These are phyloP conservation scores for Arabis hirsuta DNA, from an alignment of 345 rosid genomes.

Conservation along the genomic window DNA sequence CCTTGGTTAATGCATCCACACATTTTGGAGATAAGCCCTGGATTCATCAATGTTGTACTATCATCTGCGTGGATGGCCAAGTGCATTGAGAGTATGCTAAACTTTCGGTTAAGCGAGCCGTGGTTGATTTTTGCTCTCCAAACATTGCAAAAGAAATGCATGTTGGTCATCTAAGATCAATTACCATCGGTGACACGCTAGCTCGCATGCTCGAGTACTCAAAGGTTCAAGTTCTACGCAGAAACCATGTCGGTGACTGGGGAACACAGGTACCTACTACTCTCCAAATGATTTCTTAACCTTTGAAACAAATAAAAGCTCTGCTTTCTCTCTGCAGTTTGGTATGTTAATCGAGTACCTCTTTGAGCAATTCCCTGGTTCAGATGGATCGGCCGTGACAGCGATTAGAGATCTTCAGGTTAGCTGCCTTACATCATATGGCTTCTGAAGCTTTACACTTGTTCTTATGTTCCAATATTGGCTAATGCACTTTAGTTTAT, in stretches of 20 bases:
- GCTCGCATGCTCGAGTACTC: slow-evolving; percentile 97
- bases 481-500: too few relatives aligned
- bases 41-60: slow-evolving; percentile 78
- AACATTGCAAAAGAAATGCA: slow-evolving; percentile 99
- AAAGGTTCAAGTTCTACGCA: slow-evolving; percentile 81
- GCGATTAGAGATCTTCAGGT: slow-evolving; percentile 97
- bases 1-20: slow-evolving; percentile 62
- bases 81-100: slow-evolving; percentile 78
- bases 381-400: slow-evolving; percentile 64
- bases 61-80: slow-evolving; percentile 83
- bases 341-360: slow-evolving; percentile 96
- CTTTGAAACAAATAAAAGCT: slow-evolving; percentile 12
- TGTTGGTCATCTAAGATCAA: slow-evolving; percentile 95
- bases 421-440: slow-evolving; percentile 36
- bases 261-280: slow-evolving; percentile 83
- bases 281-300: slow-evolving; percentile 17
- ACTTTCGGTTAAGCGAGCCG: slow-evolving; percentile 67
- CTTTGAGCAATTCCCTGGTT: slow-evolving; percentile 75
- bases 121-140: slow-evolving; percentile 97
- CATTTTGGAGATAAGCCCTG: slow-evolving; percentile 63
- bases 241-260: slow-evolving; percentile 99
- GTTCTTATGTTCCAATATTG: background rate
- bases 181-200: slow-evolving; percentile 91
- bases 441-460: slow-evolving; percentile 21
- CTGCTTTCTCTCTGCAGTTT: slow-evolving; percentile 59